Evolutionary conservation across 129 eudicot species (phyloP).

Genomic region (Daucus carota): DNA sequence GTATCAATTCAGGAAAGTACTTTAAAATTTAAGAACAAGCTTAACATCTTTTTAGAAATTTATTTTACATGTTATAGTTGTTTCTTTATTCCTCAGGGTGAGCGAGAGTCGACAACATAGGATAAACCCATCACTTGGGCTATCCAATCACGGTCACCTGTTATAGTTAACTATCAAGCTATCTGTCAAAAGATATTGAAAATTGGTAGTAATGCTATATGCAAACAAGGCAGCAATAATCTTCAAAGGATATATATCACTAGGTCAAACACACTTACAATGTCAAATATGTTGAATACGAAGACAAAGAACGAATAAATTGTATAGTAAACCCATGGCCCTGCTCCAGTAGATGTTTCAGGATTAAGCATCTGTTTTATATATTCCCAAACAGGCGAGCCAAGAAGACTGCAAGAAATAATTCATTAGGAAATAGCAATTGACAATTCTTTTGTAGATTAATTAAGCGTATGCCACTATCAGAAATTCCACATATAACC

Average conservation of each 20-base stretch:
- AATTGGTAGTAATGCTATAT: background rate
- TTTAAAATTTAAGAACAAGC: background rate
- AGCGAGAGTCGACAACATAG: no score
- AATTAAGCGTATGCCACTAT: background rate
- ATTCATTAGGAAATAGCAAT: constrained; percentile 15
- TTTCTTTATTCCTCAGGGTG: no score
- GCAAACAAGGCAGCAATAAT: background rate
- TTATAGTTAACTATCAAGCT: background rate
- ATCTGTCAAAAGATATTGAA: background rate
- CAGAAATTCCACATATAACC: background rate
- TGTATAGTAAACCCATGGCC: constrained; percentile 83
- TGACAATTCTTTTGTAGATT: background rate
- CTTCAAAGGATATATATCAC: background rate
- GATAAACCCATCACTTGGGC: no score
- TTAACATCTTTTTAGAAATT: no score
- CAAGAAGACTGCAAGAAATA: constrained; percentile 53
- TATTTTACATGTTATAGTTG: no score
- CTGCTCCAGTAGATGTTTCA: constrained; percentile 76
- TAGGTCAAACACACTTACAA: constrained; percentile 47
- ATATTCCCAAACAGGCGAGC: constrained; percentile 65
- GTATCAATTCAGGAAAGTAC: background rate
- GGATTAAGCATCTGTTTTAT: constrained; percentile 74
- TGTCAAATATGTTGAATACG: constrained; percentile 90
- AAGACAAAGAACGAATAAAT: constrained; percentile 85
- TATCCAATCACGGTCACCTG: no score